Evolutionary conservation across 257 asterid species (phyloP).

Genomic region (Datura wrightii): DNA sequence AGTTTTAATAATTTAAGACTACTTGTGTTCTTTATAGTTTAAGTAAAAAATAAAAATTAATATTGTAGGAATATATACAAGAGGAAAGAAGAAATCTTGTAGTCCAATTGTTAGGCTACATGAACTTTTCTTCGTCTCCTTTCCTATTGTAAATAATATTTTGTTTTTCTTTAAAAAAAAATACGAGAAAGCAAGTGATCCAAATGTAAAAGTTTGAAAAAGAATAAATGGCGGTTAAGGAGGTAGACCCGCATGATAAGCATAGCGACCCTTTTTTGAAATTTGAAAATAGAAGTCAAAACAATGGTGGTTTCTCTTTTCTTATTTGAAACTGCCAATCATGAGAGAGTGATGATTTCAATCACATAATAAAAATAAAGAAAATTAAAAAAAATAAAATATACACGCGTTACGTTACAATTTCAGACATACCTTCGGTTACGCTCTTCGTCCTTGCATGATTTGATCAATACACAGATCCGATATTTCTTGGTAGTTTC

Average conservation of each 20-base stretch:
- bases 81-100: no score
- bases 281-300: background rate
- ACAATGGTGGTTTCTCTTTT: background rate
- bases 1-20: no score
- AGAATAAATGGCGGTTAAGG: background rate
- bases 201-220: background rate
- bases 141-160: no score
- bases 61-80: no score
- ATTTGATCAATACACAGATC: conserved; percentile 15
- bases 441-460: conserved; percentile 15
- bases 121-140: no score
- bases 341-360: conserved; percentile 11
- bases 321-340: conserved; percentile 23
- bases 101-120: no score
- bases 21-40: no score
- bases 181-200: no score
- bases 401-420: background rate
- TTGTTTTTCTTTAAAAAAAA: no score
- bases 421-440: background rate
- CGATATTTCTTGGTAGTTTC: background rate
- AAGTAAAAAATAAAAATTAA: no score
- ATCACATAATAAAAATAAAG: background rate
- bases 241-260: conserved; percentile 28
- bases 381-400: background rate
- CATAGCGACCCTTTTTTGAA: background rate